Conservation (phyloP, 1,284 basidiomycete species). For the Bondarzewia mesenterica region DNA sequence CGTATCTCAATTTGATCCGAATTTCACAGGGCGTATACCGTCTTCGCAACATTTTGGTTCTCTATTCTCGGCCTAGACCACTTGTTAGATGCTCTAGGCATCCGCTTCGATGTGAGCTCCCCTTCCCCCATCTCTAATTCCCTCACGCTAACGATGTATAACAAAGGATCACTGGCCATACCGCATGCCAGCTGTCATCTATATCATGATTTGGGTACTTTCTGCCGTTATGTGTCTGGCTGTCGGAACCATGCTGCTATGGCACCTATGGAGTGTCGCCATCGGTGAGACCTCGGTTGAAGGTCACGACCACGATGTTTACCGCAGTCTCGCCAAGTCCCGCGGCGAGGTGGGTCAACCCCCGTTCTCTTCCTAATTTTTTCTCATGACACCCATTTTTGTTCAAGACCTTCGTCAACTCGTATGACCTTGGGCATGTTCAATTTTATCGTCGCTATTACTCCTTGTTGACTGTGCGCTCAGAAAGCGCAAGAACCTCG, state of each 20-base stretch:
- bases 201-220: constrained; percentile 75
- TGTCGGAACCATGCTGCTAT: constrained; percentile 72
- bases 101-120: constrained; percentile 12
- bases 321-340: constrained; percentile 59
- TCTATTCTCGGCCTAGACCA: constrained; percentile 49
- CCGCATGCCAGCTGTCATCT: constrained; percentile 60
- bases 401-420: constrained; percentile 73
- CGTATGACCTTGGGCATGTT: constrained; percentile 79
- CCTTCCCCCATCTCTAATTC: not conserved
- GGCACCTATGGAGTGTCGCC: constrained; percentile 73
- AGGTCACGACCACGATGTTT: constrained; percentile 79
- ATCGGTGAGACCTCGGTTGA: constrained; percentile 91
- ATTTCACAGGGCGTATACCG: constrained; percentile 60
- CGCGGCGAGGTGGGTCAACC: constrained; percentile 57
- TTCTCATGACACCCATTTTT: not conserved
- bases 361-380: too few species aligned
- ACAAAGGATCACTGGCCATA: constrained; percentile 49
- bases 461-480: not conserved
- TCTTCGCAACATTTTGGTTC: constrained; percentile 52
- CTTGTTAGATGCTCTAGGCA: constrained; percentile 51
- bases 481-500: constrained; percentile 61
- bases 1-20: not conserved
- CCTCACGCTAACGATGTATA: not conserved
- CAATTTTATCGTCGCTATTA: not conserved
- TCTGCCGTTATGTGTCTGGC: constrained; percentile 70